Evolutionary conservation across 495 filamentous ascomycete genomes (phyloP).

Genomic region (Xylaria nigripes): DNA sequence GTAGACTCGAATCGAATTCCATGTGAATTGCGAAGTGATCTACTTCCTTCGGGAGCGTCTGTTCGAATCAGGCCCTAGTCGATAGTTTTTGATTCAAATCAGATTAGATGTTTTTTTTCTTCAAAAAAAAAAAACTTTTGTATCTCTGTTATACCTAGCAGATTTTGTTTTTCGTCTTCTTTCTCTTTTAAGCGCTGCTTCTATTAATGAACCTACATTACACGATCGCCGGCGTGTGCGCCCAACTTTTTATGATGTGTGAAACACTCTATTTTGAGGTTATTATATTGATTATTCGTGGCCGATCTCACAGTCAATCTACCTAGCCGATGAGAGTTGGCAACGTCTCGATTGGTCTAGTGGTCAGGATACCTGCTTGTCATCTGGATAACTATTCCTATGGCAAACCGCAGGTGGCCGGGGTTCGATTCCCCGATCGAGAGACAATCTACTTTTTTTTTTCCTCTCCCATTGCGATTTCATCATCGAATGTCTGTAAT

Average conservation of each 20-base stretch:
- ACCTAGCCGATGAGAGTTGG: background rate
- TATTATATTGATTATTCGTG: too few species aligned
- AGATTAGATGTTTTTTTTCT: background rate
- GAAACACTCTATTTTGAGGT: too few species aligned
- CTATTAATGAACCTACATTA: too few species aligned
- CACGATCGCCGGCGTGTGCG: too few species aligned
- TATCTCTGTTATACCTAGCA: too few species aligned
- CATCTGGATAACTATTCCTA: conserved; percentile 4
- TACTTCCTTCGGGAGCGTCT: conserved; percentile 7
- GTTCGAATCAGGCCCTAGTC: conserved; percentile 10
- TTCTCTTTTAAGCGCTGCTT: too few species aligned
- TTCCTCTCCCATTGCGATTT: background rate
- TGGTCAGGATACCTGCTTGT: conserved; percentile 35
- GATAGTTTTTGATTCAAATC: background rate
- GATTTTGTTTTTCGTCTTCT: too few species aligned
- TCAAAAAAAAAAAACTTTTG: too few species aligned
- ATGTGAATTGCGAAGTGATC: background rate
- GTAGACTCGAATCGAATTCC: background rate
- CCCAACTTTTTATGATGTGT: too few species aligned
- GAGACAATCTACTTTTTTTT: conserved; percentile 11
- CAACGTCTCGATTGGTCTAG: conserved; percentile 30
- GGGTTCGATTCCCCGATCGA: conserved; percentile 39
- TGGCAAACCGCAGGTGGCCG: conserved; percentile 28
- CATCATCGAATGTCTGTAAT: too few species aligned
- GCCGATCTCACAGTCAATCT: background rate